Base-by-base conservation (phyloP, 1,139 yeast genomes). In the Debaryomycetaceae sp. region DNA sequence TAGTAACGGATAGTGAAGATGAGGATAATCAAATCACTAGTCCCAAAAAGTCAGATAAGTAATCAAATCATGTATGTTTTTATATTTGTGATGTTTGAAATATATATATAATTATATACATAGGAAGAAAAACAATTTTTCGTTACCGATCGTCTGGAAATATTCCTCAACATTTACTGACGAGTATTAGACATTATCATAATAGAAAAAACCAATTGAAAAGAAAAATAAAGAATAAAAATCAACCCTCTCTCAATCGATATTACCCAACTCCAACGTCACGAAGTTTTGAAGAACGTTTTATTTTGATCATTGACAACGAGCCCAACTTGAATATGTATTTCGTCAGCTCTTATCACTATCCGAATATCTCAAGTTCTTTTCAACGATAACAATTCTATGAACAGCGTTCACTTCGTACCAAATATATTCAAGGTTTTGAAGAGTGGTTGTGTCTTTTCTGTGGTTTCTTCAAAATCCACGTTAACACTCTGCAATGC, bases 1-100 rank as follows among this genome's bases (percentile, higher is more conserved):
- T 85, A 57, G 86, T 87, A 38, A 87, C 87, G 43, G 93, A 86
- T 55, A 81, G 86, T 58, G 95, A 87, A 53, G 91, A 85, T 46
- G 90, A 85, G 44, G 83, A 79, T 7, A 27, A 27, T 27, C 31
- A 27, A 27, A 7, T 27, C 11, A 27, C 31, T 8, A 27, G 31
- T 11, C 31, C 31, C 31, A 27, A 27, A 4, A 27, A 27, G 11
- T 2, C 31, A 7, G 31, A 8, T 27, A 27, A 27, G 31, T 27
- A 27, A 11, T 4, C 11, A 7, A 27, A 8, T 27, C 2, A 27
- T 27, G 31, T 27, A 27, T 27, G 31, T 27, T 27, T 27, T 27
- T 27, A 27, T 27, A 8, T 27, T 27, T 27, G 31, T 27, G 31
- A 27, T 27, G 31, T 8, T 27, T 27, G 31, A 20, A 30, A 40